Percentiles rank a stretch among this genome's conserved stretches.
Evolutionary conservation across 129 eudicot species (phyloP).

Genomic region (Lactuca sativa): DNA sequence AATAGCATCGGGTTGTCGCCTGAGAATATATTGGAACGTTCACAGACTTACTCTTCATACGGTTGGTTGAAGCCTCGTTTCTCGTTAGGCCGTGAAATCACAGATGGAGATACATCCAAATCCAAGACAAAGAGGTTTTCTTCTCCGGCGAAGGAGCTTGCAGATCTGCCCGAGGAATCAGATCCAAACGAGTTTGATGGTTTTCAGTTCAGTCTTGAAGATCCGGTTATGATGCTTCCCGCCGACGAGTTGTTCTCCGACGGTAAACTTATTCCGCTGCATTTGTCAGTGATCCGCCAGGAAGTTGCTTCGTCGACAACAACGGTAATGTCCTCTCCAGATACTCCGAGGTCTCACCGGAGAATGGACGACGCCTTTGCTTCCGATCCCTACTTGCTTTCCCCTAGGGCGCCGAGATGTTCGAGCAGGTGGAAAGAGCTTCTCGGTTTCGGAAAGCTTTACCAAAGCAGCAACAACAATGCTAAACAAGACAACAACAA

Average conservation of each 20-base stretch:
- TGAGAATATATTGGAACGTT: constrained; percentile 50
- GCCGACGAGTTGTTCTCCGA: constrained; percentile 83
- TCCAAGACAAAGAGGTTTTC: constrained; percentile 6
- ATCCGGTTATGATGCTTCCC: constrained; percentile 70
- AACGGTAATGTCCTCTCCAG: constrained; percentile 32
- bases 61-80: constrained; percentile 61
- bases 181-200: constrained; percentile 55
- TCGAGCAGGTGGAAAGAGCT: constrained; percentile 89
- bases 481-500: constrained; percentile 36
- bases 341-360: constrained; percentile 42
- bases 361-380: constrained; percentile 23
- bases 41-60: constrained; percentile 44
- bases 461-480: constrained; percentile 40
- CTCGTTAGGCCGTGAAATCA: constrained; percentile 38
- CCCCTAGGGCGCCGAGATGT: constrained; percentile 92
- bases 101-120: constrained; percentile 33
- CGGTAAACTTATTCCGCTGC: constrained; percentile 71
- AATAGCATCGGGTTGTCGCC: constrained; percentile 56
- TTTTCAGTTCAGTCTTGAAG: constrained; percentile 74
- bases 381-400: constrained; percentile 59
- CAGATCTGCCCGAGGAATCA: constrained; percentile 29
- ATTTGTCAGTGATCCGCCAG: constrained; percentile 35
- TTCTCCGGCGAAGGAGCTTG: constrained; percentile 19
- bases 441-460: constrained; percentile 61
- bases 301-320: constrained; percentile 30